Conservation (phyloP, 1,284 basidiomycete genomes). For the Rhodotorula sp. region DNA sequence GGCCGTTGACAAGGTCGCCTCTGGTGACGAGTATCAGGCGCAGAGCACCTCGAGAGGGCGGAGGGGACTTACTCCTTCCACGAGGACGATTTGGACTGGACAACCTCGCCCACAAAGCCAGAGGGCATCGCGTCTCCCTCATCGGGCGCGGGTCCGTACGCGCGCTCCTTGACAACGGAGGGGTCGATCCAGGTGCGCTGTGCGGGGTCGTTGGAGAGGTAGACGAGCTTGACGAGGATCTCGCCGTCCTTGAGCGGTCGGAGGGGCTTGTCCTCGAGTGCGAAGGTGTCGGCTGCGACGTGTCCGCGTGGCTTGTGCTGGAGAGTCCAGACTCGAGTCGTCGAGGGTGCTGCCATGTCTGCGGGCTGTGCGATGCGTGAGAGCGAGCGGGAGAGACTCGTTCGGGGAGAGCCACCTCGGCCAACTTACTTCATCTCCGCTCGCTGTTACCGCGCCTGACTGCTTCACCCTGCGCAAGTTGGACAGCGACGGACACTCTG, state of each 20-base stretch:
- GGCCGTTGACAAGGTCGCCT: conserved; percentile 6
- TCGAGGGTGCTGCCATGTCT: conserved; percentile 12
- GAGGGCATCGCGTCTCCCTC: conserved; percentile 26
- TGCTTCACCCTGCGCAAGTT: too few species aligned
- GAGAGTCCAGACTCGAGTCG: conserved; percentile 40
- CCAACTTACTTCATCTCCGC: not conserved
- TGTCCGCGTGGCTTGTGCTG: conserved; percentile 39
- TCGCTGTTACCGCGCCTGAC: too few species aligned
- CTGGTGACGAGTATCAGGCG: not conserved
- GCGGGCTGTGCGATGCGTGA: not conserved
- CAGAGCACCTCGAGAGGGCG: not conserved
- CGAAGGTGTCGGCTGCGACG: conserved; percentile 30
- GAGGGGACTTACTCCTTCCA: conserved; percentile 7
- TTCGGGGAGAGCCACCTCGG: not conserved
- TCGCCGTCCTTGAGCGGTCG: conserved; percentile 44
- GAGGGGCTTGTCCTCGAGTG: conserved; percentile 41
- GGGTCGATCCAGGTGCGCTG: conserved; percentile 46
- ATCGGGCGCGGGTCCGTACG: conserved; percentile 22
- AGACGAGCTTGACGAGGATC: conserved; percentile 43
- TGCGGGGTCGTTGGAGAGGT: conserved; percentile 47
- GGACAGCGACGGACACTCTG: too few species aligned
- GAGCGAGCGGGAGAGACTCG: not conserved
- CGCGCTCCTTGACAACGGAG: conserved; percentile 9
- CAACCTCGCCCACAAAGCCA: conserved; percentile 17
- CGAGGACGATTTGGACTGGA: conserved; percentile 8